Evolutionary conservation across 2,329 filamentous ascomycete genomes (phyloP).

Genomic region (Nemania abortiva): DNA sequence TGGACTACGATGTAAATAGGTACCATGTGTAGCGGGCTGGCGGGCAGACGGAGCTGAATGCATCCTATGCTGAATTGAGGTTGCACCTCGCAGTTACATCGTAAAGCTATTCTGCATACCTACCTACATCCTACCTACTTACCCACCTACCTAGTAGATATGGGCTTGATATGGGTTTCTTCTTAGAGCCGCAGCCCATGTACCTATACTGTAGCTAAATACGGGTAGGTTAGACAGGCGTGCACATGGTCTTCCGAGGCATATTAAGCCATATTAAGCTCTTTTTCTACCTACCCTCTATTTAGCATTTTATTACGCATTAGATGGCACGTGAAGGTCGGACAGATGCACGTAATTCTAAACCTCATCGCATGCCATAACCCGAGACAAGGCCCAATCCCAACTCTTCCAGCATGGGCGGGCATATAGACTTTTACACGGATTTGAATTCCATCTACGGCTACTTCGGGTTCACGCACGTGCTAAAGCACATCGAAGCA

Average conservation of each 20-base stretch:
- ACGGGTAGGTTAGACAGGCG: too few relatives aligned
- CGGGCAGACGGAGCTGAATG: background rate
- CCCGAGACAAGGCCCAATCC: background rate
- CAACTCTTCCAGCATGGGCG: constrained; percentile 5
- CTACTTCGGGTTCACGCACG: constrained; percentile 28
- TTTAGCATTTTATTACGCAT: too few relatives aligned
- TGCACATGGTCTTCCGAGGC: too few relatives aligned
- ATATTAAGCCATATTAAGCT: too few relatives aligned
- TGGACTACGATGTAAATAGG: too few relatives aligned
- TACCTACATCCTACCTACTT: constrained; percentile 18
- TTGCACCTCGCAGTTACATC: constrained; percentile 18
- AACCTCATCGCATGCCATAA: background rate
- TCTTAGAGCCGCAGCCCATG: too few relatives aligned
- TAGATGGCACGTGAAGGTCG: background rate
- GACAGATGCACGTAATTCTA: background rate
- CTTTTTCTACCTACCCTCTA: too few relatives aligned
- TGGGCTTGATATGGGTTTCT: too few relatives aligned
- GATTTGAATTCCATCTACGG: constrained; percentile 33
- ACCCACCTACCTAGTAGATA: too few relatives aligned
- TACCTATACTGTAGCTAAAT: too few relatives aligned
- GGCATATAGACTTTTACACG: constrained; percentile 31
- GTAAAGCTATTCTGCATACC: background rate
- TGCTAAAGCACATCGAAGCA: constrained; percentile 1
- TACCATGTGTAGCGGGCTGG: background rate
- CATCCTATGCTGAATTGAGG: background rate